These are phyloP conservation scores for Schizosaccharomyces lindneri DNA, from an alignment of 805 yeast genomes.

Conservation along the genomic window DNA sequence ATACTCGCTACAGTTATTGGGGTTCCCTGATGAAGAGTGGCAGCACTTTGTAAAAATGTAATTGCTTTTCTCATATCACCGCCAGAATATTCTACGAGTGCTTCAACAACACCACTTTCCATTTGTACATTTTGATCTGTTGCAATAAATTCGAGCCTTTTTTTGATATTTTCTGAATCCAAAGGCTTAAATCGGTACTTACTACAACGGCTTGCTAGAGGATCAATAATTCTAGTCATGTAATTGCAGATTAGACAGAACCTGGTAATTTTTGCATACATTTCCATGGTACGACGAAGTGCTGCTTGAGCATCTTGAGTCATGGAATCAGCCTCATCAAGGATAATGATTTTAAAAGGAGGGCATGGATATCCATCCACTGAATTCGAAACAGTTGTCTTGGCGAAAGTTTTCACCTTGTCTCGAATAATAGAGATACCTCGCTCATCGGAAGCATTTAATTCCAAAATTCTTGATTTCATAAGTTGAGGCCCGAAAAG, in stretches of 20 bases:
- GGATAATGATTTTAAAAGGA: constrained; percentile 74
- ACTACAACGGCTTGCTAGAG: constrained; percentile 86
- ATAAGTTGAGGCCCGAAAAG: constrained; percentile 59
- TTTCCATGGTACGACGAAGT: constrained; percentile 79
- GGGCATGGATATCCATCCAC: constrained; percentile 63
- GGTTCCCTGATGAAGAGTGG: constrained; percentile 25
- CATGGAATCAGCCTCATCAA: constrained; percentile 96
- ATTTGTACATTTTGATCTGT: constrained; percentile 22
- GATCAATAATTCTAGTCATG: constrained; percentile 89
- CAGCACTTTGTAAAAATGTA: constrained; percentile 66
- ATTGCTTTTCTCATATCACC: constrained; percentile 92
- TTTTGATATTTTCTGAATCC: constrained; percentile 43
- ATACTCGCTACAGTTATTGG: constrained; percentile 23
- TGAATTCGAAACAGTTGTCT: neutral
- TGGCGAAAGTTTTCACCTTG: constrained; percentile 83
- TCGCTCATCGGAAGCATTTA: constrained; percentile 92
- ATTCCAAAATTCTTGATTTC: constrained; percentile 65
- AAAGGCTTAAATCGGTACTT: constrained; percentile 73
- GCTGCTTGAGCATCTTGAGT: constrained; percentile 93
- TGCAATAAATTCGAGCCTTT: constrained; percentile 38
- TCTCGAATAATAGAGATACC: constrained; percentile 96
- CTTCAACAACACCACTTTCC: constrained; percentile 31
- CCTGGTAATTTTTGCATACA: constrained; percentile 67
- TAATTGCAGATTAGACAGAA: constrained; percentile 90
- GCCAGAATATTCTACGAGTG: constrained; percentile 43